Base-by-base conservation (phyloP, 176 grass and related monocot species). In the Avena sativa region DNA sequence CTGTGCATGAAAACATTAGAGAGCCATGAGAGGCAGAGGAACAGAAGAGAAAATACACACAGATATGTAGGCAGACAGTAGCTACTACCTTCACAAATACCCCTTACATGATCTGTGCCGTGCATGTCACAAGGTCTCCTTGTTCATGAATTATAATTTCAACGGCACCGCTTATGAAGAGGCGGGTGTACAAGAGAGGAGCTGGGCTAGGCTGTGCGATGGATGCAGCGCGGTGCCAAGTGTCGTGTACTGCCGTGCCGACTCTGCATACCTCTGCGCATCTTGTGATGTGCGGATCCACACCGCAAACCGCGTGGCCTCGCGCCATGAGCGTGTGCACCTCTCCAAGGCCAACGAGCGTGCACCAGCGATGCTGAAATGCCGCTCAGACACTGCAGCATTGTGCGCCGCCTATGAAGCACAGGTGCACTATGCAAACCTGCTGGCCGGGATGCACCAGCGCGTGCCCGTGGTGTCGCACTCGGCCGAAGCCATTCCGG, bases 221-320 rank as follows among this genome's bases (percentile, higher is more conserved):
- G 86, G 84, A 12, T 95, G 93, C 73, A 64, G 73, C 7, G 8
- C 64, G 19, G 91, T 82, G 82, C 70, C 91, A 2, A 82, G 86
- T 63, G 60, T 86, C 51, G 96, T 95, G 79, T 95, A 98, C 72
- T 95, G 93, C 91, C 86, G 17, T 4, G 93, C 96, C 12, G 93
- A 98, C 75, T 82, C 78, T 0, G 93, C 91, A 0, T 95, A 90
- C 87, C 93, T 98, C 30, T 98, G 93, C 19, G 85, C 80, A 2
- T 74, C 79, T 3, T 98, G 95, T 44, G 91, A 98, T 91, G 50
- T 81, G 25, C 71, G 73, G 52, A 88, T 95, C 86, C 96, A 98
- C 7, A 4, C 48, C 2, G 81, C 93, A 5, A 98, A 95, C 83
- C 86, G 69, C 21, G 89, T 93, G 79, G 95, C 89, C 8, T 90